These are phyloP conservation scores for Singerocomus inundabilis DNA, from an alignment of 1,284 basidiomycete genomes.

Conservation along the genomic window DNA sequence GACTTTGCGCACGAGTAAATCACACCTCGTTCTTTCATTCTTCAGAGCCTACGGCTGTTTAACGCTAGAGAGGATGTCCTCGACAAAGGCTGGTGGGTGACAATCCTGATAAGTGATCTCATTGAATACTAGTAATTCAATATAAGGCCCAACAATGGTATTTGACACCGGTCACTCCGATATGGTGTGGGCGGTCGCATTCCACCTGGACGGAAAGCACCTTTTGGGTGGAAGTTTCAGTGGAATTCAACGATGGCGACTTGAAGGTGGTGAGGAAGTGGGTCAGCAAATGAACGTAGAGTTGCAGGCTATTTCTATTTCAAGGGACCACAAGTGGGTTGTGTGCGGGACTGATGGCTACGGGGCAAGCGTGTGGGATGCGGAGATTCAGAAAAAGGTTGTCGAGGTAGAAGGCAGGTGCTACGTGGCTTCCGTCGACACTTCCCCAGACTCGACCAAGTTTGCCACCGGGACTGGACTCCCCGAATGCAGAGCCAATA, in stretches of 20 bases:
- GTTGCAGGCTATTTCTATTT: background rate
- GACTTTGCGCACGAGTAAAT: background rate
- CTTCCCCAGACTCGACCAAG: background rate
- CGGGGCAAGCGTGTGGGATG: background rate
- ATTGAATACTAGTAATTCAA: background rate
- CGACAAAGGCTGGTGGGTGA: background rate
- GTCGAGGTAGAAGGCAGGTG: background rate
- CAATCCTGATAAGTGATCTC: too few relatives aligned
- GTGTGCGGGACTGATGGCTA: background rate
- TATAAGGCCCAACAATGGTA: background rate
- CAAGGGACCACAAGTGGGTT: background rate
- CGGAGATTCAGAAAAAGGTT: background rate
- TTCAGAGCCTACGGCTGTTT: too few relatives aligned
- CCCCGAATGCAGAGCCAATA: background rate
- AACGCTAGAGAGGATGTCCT: background rate
- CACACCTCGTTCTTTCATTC: too few relatives aligned
- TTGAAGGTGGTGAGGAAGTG: background rate
- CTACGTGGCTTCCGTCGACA: background rate
- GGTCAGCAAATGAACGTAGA: too few relatives aligned
- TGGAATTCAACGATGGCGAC: background rate
- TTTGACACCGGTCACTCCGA: too few relatives aligned
- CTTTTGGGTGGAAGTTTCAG: background rate
- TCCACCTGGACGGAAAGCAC: background rate
- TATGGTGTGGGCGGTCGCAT: background rate
- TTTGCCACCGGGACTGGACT: background rate